Percentiles rank a stretch among this genome's conserved stretches.
phyloP scores from a whole-genome alignment of 1,139 yeast species.

The Candida tropicalis region DNA sequence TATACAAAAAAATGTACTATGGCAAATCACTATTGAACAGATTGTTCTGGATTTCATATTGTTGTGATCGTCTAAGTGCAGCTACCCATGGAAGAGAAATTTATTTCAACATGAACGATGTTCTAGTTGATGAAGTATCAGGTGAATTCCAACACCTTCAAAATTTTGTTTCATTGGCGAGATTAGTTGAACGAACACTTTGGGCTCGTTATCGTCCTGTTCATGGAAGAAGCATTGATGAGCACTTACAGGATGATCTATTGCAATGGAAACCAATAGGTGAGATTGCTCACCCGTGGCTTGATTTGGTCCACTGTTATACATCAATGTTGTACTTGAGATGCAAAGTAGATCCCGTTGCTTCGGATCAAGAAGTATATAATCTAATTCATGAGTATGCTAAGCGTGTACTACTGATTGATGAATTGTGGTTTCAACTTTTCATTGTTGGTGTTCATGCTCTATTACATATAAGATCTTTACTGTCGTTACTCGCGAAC shows the following conservation, averaged over 20 bases:
- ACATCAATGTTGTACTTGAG: slow-evolving; percentile 24
- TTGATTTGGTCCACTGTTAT: slow-evolving; percentile 19
- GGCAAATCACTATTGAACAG: slow-evolving; percentile 22
- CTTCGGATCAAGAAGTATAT: slow-evolving; percentile 16
- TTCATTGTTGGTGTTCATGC: slow-evolving; percentile 27
- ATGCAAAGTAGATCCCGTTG: slow-evolving; percentile 27
- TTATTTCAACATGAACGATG: slow-evolving; percentile 24
- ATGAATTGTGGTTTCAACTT: slow-evolving; percentile 15
- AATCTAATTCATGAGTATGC: slow-evolving; percentile 2
- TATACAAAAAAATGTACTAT: slow-evolving; percentile 14
- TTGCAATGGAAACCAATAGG: slow-evolving; percentile 13
- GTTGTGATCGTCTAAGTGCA: slow-evolving; percentile 27
- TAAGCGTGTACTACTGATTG: background rate
- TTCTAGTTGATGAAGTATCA: slow-evolving; percentile 23
- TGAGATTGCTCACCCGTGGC: slow-evolving; percentile 15
- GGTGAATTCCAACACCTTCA: slow-evolving; percentile 24
- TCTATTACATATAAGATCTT: slow-evolving; percentile 26
- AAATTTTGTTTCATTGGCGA: slow-evolving; percentile 22
- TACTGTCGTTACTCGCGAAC: slow-evolving; percentile 17
- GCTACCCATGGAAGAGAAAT: slow-evolving; percentile 29
- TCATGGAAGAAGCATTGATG: slow-evolving; percentile 21
- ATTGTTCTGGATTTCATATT: slow-evolving; percentile 28
- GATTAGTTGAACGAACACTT: slow-evolving; percentile 24
- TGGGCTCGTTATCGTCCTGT: slow-evolving; percentile 27
- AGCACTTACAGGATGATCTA: slow-evolving; percentile 20